Percentiles rank a stretch among this genome's conserved stretches.
Conservation (phyloP, 1,139 yeast species). For the Nakaseomyces bracarensis region DNA sequence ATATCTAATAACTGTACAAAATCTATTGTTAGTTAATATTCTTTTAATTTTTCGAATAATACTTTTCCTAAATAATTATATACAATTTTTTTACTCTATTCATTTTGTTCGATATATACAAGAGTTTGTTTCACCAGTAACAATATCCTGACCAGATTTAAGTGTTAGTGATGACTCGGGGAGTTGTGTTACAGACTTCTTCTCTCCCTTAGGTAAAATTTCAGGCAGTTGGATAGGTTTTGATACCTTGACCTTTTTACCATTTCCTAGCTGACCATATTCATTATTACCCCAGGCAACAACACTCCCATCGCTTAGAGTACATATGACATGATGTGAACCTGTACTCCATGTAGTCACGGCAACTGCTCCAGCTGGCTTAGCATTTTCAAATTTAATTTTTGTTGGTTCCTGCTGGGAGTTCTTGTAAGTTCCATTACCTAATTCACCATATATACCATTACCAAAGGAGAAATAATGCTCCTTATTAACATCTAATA, state of each 20-base stretch:
- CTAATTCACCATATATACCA: conserved; percentile 84
- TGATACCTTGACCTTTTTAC: conserved; percentile 53
- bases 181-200: neutral
- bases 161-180: neutral
- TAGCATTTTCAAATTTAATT: conserved; percentile 42
- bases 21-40: no score
- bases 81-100: neutral
- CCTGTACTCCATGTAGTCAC: conserved; percentile 54
- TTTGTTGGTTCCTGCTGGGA: conserved; percentile 61
- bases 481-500: conserved; percentile 16
- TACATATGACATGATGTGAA: conserved; percentile 54
- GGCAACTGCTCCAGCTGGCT: conserved; percentile 37
- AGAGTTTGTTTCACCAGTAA: conserved; percentile 55
- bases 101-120: conserved; percentile 47
- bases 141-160: conserved; percentile 43
- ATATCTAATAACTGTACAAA: no score
- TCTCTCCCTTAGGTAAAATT: neutral
- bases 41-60: neutral
- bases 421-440: conserved; percentile 67
- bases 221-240: conserved; percentile 49
- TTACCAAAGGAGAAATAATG: conserved; percentile 63
- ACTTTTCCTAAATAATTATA: conserved; percentile 3
- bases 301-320: conserved; percentile 56
- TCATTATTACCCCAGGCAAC: conserved; percentile 79
- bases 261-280: conserved; percentile 77